A percentile compares a stretch with the other conserved stretches of the same genome.
Conservation (phyloP, 441 rosid species). For the Dalechampia spathulata region DNA sequence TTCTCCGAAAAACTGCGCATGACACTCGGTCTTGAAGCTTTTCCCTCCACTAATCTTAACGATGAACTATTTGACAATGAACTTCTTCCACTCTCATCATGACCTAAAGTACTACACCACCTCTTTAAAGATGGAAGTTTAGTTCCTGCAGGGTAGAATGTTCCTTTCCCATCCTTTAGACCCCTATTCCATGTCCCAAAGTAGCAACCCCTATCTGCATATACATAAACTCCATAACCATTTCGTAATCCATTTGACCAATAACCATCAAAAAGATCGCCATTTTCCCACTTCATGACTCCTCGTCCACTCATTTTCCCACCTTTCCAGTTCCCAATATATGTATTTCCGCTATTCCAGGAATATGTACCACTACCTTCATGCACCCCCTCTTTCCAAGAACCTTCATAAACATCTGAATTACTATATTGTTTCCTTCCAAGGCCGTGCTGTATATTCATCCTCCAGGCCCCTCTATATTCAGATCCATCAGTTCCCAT, state of each 20-base stretch:
- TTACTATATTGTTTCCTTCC: slow-evolving; percentile 73
- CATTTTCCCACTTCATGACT: slow-evolving; percentile 83
- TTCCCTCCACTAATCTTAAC: slow-evolving; percentile 30
- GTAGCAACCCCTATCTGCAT: slow-evolving; percentile 73
- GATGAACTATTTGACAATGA: slow-evolving; percentile 40
- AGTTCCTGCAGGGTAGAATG: slow-evolving; percentile 74
- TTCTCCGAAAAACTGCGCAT: slow-evolving; percentile 61
- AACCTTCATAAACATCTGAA: slow-evolving; percentile 78
- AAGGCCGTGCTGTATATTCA: slow-evolving; percentile 74
- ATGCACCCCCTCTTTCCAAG: slow-evolving; percentile 85
- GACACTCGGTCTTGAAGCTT: slow-evolving; percentile 29
- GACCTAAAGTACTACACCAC: slow-evolving; percentile 38
- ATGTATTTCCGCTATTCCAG: slow-evolving; percentile 74
- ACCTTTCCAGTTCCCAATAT: slow-evolving; percentile 76
- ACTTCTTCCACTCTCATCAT: slow-evolving; percentile 33
- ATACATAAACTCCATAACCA: slow-evolving; percentile 81
- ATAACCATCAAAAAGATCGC: slow-evolving; percentile 74
- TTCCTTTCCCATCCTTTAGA: slow-evolving; percentile 85
- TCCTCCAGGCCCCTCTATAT: slow-evolving; percentile 79
- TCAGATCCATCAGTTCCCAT: slow-evolving; percentile 48
- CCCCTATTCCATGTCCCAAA: slow-evolving; percentile 79
- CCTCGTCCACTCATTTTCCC: slow-evolving; percentile 93
- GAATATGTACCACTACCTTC: slow-evolving; percentile 78
- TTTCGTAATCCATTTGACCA: slow-evolving; percentile 81
- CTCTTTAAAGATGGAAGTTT: slow-evolving; percentile 58